phyloP scores from a whole-genome alignment of 140 eudicot genomes.

The Bidens hawaiensis region DNA sequence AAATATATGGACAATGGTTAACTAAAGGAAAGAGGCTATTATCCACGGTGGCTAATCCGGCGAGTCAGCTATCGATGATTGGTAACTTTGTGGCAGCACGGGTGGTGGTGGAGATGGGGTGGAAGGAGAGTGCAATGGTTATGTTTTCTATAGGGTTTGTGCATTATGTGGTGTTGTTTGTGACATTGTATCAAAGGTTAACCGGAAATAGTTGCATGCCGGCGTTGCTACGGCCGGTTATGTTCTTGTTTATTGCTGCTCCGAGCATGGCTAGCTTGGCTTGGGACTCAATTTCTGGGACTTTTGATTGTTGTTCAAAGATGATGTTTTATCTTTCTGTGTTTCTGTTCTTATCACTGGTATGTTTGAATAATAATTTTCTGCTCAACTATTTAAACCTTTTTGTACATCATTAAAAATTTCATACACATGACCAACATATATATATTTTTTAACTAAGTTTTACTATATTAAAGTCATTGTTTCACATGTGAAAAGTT shows the following conservation, averaged over 20 bases:
- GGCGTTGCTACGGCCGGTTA: conserved; percentile 50
- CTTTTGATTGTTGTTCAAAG: conserved; percentile 48
- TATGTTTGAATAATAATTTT: too few species aligned
- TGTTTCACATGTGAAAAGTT: too few species aligned
- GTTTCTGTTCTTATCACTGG: conserved; percentile 60
- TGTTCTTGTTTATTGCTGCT: conserved; percentile 54
- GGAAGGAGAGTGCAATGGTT: conserved; percentile 47
- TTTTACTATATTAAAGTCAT: too few species aligned
- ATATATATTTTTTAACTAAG: too few species aligned
- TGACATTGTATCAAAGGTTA: conserved; percentile 59
- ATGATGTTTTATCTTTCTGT: conserved; percentile 67
- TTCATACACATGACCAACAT: too few species aligned
- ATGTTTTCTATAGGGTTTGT: conserved; percentile 55
- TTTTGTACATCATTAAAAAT: too few species aligned
- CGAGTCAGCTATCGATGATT: conserved; percentile 50
- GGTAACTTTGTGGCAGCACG: conserved; percentile 58
- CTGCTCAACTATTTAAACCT: too few species aligned
- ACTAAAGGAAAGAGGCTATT: conserved; percentile 48
- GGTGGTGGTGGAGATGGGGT: conserved; percentile 53
- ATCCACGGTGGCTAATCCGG: conserved; percentile 57
- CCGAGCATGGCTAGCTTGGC: conserved; percentile 65
- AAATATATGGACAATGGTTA: conserved; percentile 69
- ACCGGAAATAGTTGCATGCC: conserved; percentile 52
- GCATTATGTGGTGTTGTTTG: conserved; percentile 62
- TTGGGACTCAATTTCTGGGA: conserved; percentile 59